phyloP scores from a whole-genome alignment of 169 alveolate species.

The Plasmodium gonderi region DNA sequence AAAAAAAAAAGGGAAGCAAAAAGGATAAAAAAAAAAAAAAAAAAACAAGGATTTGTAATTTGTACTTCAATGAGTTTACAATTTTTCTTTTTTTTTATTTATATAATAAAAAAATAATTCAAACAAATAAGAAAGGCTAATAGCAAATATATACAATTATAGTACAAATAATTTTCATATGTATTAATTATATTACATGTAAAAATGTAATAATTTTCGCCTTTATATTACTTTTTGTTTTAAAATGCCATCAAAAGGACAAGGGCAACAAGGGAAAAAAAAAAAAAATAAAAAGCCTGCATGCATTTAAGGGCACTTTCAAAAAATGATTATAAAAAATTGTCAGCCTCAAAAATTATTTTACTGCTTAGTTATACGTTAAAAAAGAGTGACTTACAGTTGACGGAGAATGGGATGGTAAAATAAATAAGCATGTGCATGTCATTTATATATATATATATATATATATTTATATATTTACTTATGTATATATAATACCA shows the following conservation, averaged over 20 bases:
- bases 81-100: too few relatives aligned
- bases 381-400: background rate
- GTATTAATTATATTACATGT: background rate
- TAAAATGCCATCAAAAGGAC: background rate
- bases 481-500: too few relatives aligned
- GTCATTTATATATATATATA: too few relatives aligned
- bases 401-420: too few relatives aligned
- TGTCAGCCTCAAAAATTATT: background rate
- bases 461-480: too few relatives aligned
- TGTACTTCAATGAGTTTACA: too few relatives aligned
- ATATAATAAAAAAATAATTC: too few relatives aligned
- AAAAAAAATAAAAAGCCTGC: background rate
- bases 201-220: background rate
- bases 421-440: too few relatives aligned
- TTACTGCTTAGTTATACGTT: background rate
- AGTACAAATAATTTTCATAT: background rate
- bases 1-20: background rate
- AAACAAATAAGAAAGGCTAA: too few relatives aligned
- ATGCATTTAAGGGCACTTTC: background rate
- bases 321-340: background rate
- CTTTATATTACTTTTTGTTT: background rate
- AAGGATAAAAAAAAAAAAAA: background rate
- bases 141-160: background rate
- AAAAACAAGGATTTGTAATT: background rate
- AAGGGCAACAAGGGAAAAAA: too few relatives aligned